phyloP scores from a whole-genome alignment of 208 protist genomes.

The Wallacemonas sp. region DNA sequence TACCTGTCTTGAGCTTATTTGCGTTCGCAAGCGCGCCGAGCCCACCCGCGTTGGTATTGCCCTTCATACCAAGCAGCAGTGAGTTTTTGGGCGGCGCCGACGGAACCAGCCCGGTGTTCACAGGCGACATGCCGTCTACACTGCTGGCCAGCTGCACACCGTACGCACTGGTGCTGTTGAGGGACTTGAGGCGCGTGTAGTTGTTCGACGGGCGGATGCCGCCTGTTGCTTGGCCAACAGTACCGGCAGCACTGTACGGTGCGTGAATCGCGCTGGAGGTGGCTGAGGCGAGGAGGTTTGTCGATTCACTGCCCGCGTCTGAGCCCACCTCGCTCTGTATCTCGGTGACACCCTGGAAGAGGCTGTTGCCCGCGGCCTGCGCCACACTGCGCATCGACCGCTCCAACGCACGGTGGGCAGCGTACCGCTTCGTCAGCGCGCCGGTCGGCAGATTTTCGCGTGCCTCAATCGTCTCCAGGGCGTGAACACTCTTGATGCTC shows the following conservation, averaged over 20 bases:
- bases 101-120: not conserved
- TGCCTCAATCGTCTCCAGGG: slow-evolving; percentile 76
- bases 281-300: not conserved
- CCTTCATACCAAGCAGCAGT: slow-evolving; percentile 18
- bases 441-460: slow-evolving; percentile 62
- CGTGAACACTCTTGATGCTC: slow-evolving; percentile 50
- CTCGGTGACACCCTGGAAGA: slow-evolving; percentile 3
- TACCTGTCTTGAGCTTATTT: slow-evolving; percentile 18
- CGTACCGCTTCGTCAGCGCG: slow-evolving; percentile 37
- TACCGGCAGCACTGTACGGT: not conserved
- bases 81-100: slow-evolving; percentile 15
- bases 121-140: slow-evolving; percentile 9
- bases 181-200: slow-evolving; percentile 24
- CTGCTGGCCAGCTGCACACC: slow-evolving; percentile 8
- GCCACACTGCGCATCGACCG: slow-evolving; percentile 13
- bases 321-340: slow-evolving; percentile 7
- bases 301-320: not conserved
- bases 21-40: too few species aligned
- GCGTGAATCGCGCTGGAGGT: not conserved
- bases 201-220: slow-evolving; percentile 9
- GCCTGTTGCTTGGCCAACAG: too few species aligned
- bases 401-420: slow-evolving; percentile 8
- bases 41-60: slow-evolving; percentile 14
- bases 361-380: not conserved
- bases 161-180: slow-evolving; percentile 27